Base-by-base conservation (phyloP, 768 basidiomycete genomes). In the Leucosporidium yakuticum region DNA sequence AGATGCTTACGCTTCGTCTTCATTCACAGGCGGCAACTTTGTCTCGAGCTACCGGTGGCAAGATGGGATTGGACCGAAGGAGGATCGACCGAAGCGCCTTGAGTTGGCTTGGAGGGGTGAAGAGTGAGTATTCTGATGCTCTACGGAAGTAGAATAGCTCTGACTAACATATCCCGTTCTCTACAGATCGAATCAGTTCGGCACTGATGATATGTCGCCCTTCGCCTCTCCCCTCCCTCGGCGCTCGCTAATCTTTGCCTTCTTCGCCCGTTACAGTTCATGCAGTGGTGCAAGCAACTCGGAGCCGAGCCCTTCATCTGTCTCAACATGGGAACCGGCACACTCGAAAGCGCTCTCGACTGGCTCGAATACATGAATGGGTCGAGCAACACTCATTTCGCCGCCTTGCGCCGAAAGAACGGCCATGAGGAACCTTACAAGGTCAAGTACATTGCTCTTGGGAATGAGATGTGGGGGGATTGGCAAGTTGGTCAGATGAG, bases 291-390 rank as follows among this genome's bases (percentile, higher is more conserved):
- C 69, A 79, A 81, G 15, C 79, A 77, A 20, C 77, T 83, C 2
- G 82, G 81, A 9, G 81, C 82, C 19, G 85, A 86, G 74, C 86
- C 85, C 1, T 86, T 82, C 74, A 82, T 86, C 57, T 84, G 84
- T 69, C 73, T 85, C 36, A 86, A 86, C 76, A 85, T 86, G 85
- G 86, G 85, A 6, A 85, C 85, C 0, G 85, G 86, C 7, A 85
- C 84, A 0, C 78, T 84, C 14, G 84, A 85, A 63, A 85, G 86
- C 53, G 85, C 85, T 0, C 77, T 87, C 31, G 82, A 80, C 11
- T 85, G 84, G 85, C 65, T 86, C 21, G 86, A 87, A 68, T 87
- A 86, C 76, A 86, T 85, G 74, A 86, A 86, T 67, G 83, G 84
- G 27, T 11, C 4, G 0, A 80, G 77, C 0, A 79, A 79, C 3